Percentiles rank a stretch among this genome's conserved stretches.
Evolutionary conservation across 371 early-diverging fungal genomes (phyloP).

Genomic region (Rhizomucor pusillus): DNA sequence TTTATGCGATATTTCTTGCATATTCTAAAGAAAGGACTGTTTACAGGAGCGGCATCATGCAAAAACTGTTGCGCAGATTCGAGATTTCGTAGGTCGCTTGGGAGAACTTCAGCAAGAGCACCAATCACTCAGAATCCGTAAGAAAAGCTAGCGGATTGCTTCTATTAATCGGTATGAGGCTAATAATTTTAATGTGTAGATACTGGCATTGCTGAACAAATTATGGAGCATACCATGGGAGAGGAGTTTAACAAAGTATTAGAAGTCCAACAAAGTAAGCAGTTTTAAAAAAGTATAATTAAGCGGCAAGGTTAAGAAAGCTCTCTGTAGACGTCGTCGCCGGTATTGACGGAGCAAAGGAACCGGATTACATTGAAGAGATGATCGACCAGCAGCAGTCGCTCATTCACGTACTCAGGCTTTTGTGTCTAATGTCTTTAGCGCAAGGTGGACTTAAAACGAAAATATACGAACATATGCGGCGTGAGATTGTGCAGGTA

Average conservation of each 20-base stretch:
- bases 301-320: not conserved
- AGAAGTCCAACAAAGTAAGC: conserved; percentile 86
- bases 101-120: conserved; percentile 82
- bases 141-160: too few species aligned
- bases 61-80: conserved; percentile 83
- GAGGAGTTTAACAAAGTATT: conserved; percentile 79
- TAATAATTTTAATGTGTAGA: conserved; percentile 43
- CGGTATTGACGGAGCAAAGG: conserved; percentile 64
- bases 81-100: conserved; percentile 86
- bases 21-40: too few species aligned
- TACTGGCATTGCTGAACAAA: conserved; percentile 80
- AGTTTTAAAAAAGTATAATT: not conserved
- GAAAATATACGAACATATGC: conserved; percentile 77
- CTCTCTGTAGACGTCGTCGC: conserved; percentile 69
- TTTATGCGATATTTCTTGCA: conserved; percentile 7
- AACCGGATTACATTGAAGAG: conserved; percentile 83
- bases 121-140: conserved; percentile 77
- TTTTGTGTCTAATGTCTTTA: conserved; percentile 82
- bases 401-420: conserved; percentile 69
- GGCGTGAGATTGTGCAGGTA: conserved; percentile 81
- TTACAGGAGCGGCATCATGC: conserved; percentile 79
- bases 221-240: conserved; percentile 73
- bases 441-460: conserved; percentile 79
- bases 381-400: conserved; percentile 76
- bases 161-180: too few species aligned